Base-by-base conservation (phyloP, 164 flowering plant genomes). In the Liriodendron chinense region DNA sequence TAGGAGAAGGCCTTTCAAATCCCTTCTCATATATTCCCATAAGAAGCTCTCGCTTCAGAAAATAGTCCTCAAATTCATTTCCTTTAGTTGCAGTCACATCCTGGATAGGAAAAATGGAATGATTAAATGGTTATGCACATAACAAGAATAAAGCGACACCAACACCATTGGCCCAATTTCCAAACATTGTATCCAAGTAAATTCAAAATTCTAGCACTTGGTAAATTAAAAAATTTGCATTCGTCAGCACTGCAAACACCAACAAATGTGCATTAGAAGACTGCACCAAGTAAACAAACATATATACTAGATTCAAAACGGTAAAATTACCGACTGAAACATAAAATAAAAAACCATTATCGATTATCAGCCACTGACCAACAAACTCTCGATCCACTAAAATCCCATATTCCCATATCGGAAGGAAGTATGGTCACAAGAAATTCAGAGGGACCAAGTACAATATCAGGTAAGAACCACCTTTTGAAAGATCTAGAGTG, bases 1-100 rank as follows among this genome's bases (percentile, higher is more conserved):
- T 92, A 1, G 99, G 99, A 76, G 99, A 96, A 64, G 99, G 99
- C 73, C 91, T 91, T 80, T 96, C 99, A 85, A 96, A 96, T 2
- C 99, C 99, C 82, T 96, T 96, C 88, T 96, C 99, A 83, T 91
- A 96, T 74, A 96, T 96, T 71, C 98, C 99, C 98, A 92, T 96
- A 69, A 96, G 95, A 77, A 96, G 82, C 83, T 96, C 98, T 48
- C 99, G 94, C 71, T 96, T 94, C 79, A 96, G 80, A 84, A 96
- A 96, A 77, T 96, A 96, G 82, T 94, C 99, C 80, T 96, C 99
- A 81, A 96, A 96, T 75, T 96, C 99, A 91, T 96, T 94, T 82
- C 99, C 99, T 81, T 96, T 96, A 10, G 99, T 96, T 69, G 98
- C 99, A 73, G 98, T 96, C 50, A 96, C 99, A 89, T 96, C 99